Base-by-base conservation (phyloP, 2,329 filamentous ascomycete species). In the Fusarium sarcochroum region DNA sequence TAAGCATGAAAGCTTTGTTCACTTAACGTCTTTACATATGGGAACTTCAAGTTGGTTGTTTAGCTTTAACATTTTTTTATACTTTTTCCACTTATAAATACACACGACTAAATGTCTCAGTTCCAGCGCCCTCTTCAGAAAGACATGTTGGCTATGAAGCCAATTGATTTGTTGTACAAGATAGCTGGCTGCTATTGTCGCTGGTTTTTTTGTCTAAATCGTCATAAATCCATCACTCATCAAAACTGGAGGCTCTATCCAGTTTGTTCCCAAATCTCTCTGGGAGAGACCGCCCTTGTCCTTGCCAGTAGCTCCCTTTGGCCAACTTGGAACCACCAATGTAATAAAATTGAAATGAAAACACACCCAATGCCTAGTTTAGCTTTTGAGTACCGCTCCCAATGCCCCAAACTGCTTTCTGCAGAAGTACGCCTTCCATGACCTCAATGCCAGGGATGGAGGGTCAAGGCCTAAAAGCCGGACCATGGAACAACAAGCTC, bases 181-280 rank as follows among this genome's bases (percentile, higher is more conserved):
- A 64, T 65, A 70, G 63, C 58, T 64, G 25, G 35, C 35, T 64
- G 60, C 61, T 64, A 57, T 58, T 60, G 44, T 57, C 51, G 63
- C 67, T 64, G 38, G 34, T 57, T 41, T 68, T 68, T 64, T 68
- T 70, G 58, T 70, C 67, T 70, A 70, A 48, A 66, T 47, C 58
- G 66, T 70, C 67, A 55, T 70, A 62, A 69, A 70, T 58, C 67
- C 67, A 65, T 70, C 67, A 70, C 67, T 70, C 67, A 49, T 70
- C 54, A 69, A 48, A 60, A 57, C 58, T 53, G 54, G 67, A 60
- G 37, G 32, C 35, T 42, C 41, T 17, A 41, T 58, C 67, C 67
- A 60, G 66, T 52, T 55, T 25, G 7, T 69, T 63, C 57, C 57
- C 46, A 41, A 49, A 48, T 34, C 38, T 58, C 60, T 47, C 47